Evolutionary conservation across 164 flowering plant species (phyloP), one percentile per base, ranked within the genome.

Genomic region (Taxillus chinensis): DNA sequence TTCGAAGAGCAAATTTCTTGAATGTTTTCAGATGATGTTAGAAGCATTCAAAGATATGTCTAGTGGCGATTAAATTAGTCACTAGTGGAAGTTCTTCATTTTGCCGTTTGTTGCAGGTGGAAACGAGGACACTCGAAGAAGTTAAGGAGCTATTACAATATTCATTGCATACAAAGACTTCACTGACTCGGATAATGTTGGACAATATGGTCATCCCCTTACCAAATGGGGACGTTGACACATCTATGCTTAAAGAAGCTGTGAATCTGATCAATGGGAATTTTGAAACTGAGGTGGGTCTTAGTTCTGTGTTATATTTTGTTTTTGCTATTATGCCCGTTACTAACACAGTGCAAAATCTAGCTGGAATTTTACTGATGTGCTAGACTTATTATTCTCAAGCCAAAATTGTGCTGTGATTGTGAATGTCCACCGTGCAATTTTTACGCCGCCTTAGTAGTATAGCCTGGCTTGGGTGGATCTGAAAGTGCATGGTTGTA

Each of bases 151-250:
- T 89, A n/a, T 61, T 93, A 57, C 54, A 76, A 41, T 90, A 86
- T 83, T 86, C 92, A 59, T 78, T 92, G 56, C 70, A 79, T 64
- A 66, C 68, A 39, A 73, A 81, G 73, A 77, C 97, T 39, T 79
- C 78, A n/a, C 69, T 93, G 72, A 84, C 88, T 48, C 77, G 99
- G 67, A 88, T 93, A 77, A 86, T 93, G 99, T 67, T 93, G 74
- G 97, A 93, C 70, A 93, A 93, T 74, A 93, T 93, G 99, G 96
- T 90, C 69, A 80, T 87, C 41, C 97, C 95, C 5, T 74, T 74
- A 45, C 77, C 85, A 17, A 72, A 86, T 75, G 97, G 95, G 39
- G 96, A 86, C 72, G 79, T 89, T 60, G 96, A 90, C 67, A 84
- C 84, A 8, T 79, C 92, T 39, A 90, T 90, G 97, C 97, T 93